These are phyloP conservation scores for Russula virescens DNA, from an alignment of 768 basidiomycete genomes.

Conservation along the genomic window DNA sequence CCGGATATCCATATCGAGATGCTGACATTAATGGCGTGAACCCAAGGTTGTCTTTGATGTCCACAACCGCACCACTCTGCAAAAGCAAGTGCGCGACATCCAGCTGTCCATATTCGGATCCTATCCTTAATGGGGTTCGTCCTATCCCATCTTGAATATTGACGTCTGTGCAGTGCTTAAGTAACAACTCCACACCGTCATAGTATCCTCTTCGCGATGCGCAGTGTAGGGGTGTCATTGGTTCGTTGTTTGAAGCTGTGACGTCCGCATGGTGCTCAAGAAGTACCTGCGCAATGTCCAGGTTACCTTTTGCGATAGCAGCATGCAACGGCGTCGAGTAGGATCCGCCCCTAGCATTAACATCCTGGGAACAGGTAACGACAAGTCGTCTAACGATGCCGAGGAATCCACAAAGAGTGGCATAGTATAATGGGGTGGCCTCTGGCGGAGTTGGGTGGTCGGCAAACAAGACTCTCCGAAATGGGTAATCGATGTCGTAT, in stretches of 20 bases:
- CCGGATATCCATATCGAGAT: neutral
- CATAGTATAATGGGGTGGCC: neutral
- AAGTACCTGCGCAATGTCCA: neutral
- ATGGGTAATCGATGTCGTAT: neutral
- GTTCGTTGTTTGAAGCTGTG: neutral
- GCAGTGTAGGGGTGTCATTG: neutral
- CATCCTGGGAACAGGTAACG: neutral
- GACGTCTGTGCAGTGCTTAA: neutral
- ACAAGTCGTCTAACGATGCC: neutral
- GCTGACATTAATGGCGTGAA: neutral
- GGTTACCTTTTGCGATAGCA: neutral
- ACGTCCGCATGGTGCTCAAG: neutral
- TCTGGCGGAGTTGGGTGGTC: neutral
- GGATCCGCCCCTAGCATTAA: neutral
- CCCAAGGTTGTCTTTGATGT: neutral
- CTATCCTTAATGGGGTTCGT: neutral
- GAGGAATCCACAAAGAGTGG: neutral
- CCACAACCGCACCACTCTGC: neutral
- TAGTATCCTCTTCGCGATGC: neutral
- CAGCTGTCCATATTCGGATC: neutral
- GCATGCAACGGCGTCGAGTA: neutral
- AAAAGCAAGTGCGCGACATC: neutral
- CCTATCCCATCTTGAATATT: neutral
- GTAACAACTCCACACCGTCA: neutral
- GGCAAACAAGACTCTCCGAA: neutral